A percentile compares a stretch with the other conserved stretches of the same genome.
These are phyloP conservation scores for Cystobasidium slooffiae DNA, from an alignment of 1,284 basidiomycete genomes.

Conservation along the genomic window DNA sequence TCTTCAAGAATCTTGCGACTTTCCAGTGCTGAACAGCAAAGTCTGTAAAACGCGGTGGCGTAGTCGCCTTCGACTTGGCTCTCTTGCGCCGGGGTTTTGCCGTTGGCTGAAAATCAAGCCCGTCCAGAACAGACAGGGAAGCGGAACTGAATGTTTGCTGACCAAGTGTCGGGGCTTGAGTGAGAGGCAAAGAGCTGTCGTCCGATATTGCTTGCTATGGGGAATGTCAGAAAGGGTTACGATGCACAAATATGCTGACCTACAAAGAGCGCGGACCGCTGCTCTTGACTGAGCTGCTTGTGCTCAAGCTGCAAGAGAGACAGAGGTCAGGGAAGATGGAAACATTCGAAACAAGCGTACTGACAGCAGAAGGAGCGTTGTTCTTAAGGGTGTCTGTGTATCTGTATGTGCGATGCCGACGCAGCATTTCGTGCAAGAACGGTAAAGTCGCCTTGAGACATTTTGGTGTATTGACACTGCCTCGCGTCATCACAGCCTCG, in stretches of 20 bases:
- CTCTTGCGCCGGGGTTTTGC: not conserved
- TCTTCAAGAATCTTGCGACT: conserved; percentile 72
- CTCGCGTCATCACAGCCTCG: not conserved
- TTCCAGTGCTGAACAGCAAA: conserved; percentile 69
- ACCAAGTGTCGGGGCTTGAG: not conserved
- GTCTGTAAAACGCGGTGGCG: conserved; percentile 77
- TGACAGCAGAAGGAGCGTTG: not conserved
- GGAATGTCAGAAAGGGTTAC: not conserved
- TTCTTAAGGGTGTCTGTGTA: not conserved
- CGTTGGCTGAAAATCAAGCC: conserved; percentile 8
- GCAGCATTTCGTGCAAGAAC: not conserved
- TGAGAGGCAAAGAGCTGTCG: conserved; percentile 22
- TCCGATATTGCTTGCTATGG: conserved; percentile 31
- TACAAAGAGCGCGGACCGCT: conserved; percentile 14
- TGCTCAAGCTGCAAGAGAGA: not conserved
- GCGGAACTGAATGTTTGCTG: not conserved
- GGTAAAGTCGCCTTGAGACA: conserved; percentile 6
- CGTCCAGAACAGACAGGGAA: not conserved
- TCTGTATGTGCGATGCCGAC: not conserved
- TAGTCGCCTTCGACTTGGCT: conserved; percentile 56
- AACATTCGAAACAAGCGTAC: not conserved
- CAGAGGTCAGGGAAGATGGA: not conserved
- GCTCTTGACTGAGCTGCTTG: not conserved
- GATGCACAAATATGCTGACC: not conserved
- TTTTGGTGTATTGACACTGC: conserved; percentile 2